Base-by-base conservation (phyloP, 2,329 filamentous ascomycete genomes). In the Aspergillus caelatus region DNA sequence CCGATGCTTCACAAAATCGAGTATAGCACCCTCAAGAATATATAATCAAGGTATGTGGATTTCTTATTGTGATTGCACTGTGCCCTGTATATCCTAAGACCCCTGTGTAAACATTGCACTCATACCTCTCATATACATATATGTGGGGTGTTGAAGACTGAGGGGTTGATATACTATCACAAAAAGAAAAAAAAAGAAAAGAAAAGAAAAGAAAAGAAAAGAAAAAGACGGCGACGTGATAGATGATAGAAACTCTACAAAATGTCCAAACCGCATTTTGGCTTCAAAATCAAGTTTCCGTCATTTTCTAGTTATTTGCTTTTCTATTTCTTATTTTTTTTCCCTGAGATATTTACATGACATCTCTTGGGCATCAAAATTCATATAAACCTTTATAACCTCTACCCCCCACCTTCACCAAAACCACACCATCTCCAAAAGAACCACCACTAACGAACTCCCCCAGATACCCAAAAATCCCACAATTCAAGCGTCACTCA, bases 131-230 rank as follows among this genome's bases (percentile, higher is more conserved):
- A 50, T 19, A 30, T 50, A 10, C 2, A 2, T 8, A 21, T 21
- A 45, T 45, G 58, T 30, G 46, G 48, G 58, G 46, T 50, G 14
- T 30, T 50, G 46, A 50, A 50, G 26, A 50, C 26, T 28, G 46
- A 50, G 46, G 46, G 26, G 46, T 50, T 50, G 23, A 30, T 50
- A 50, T 50, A 50, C 46, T 50, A 26, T 10, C 23, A 45, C 5
- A 8, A 60, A 54, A 60, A 53, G 41, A 59, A 52, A 6, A 36
- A 36, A 36, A 36, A 36, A 36, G 14, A 36, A 34, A 34, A 34
- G 12, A 12, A 14, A 36, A 34, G 41, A 59, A 52, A 6, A 36
- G 14, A 36, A 36, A 36, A 36, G 14, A 36, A 34, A 34, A 34
- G 12, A 12, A 14, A 36, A 34, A 34, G n/a, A 59, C 10, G 36